Conservation (phyloP, 768 basidiomycete genomes). For the Lyophyllum atratum region DNA sequence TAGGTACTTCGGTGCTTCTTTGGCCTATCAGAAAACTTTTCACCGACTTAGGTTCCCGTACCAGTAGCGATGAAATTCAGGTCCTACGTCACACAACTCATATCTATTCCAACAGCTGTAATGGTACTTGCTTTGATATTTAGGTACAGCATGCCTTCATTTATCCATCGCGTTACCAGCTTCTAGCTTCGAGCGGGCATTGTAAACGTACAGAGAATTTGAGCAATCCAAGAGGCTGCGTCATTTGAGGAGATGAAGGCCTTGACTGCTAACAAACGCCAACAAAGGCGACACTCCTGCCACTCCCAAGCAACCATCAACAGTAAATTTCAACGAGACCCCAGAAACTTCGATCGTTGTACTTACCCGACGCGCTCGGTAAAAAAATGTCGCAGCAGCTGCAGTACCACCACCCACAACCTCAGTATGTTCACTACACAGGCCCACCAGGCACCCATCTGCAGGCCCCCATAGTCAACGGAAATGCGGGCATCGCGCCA, state of each 20-base stretch:
- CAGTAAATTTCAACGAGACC: conserved; percentile 24
- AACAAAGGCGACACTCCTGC: conserved; percentile 8
- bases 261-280: conserved; percentile 1
- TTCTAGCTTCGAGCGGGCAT: too few species aligned
- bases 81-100: too few species aligned
- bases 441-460: conserved; percentile 26
- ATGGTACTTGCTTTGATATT: too few species aligned
- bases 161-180: too few species aligned
- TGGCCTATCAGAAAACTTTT: background rate
- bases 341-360: conserved; percentile 40
- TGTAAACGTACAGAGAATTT: too few species aligned
- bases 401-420: conserved; percentile 29
- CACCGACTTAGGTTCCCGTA: background rate
- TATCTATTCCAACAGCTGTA: too few species aligned
- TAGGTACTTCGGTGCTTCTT: background rate
- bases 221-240: background rate
- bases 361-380: conserved; percentile 24
- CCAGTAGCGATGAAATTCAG: too few species aligned
- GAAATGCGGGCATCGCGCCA: conserved; percentile 23
- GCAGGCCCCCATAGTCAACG: conserved; percentile 19
- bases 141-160: too few species aligned
- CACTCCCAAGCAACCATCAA: conserved; percentile 7
- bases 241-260: background rate
- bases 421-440: conserved; percentile 41
- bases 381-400: conserved; percentile 46